Evolutionary conservation across 2,329 filamentous ascomycete genomes (phyloP).

Genomic region (Aspergillus sp.): DNA sequence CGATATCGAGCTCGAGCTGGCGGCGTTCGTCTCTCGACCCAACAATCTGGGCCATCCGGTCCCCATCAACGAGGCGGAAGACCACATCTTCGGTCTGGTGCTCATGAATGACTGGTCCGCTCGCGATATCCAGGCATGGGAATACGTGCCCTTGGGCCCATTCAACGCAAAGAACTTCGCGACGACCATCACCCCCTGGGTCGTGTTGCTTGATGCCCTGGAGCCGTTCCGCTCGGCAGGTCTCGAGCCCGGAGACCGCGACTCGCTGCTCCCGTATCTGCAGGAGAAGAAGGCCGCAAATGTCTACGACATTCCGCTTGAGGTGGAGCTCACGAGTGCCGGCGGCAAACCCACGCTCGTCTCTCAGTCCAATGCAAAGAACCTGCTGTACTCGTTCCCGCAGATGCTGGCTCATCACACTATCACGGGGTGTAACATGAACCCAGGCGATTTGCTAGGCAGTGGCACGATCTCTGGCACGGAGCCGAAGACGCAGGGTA

Average conservation of each 20-base stretch:
- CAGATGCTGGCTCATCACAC: slow-evolving; percentile 82
- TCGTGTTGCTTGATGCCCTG: slow-evolving; percentile 73
- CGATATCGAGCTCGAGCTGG: slow-evolving; percentile 79
- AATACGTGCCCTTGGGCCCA: slow-evolving; percentile 77
- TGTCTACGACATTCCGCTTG: slow-evolving; percentile 68
- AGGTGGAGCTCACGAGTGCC: slow-evolving; percentile 55
- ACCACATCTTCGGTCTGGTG: slow-evolving; percentile 75
- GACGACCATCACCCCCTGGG: slow-evolving; percentile 75
- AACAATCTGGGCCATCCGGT: slow-evolving; percentile 67
- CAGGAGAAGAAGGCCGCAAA: slow-evolving; percentile 57
- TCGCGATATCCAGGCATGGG: slow-evolving; percentile 79
- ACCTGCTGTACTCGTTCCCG: slow-evolving; percentile 78
- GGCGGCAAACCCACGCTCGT: slow-evolving; percentile 58
- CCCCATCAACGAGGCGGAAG: slow-evolving; percentile 62
- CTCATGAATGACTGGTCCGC: slow-evolving; percentile 88
- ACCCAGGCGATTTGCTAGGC: slow-evolving; percentile 71
- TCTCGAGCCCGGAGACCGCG: slow-evolving; percentile 53
- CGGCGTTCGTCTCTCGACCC: slow-evolving; percentile 67
- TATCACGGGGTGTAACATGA: slow-evolving; percentile 72
- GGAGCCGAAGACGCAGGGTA: slow-evolving; percentile 60
- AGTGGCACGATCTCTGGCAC: slow-evolving; percentile 75
- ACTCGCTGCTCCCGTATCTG: slow-evolving; percentile 61
- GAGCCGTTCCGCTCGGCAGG: slow-evolving; percentile 63
- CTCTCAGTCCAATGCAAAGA: slow-evolving; percentile 59
- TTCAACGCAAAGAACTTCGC: slow-evolving; percentile 85